Evolutionary conservation across 2,329 filamentous ascomycete species (phyloP), one percentile per base, ranked within the genome.

Genomic region (Talaromyces piceae): DNA sequence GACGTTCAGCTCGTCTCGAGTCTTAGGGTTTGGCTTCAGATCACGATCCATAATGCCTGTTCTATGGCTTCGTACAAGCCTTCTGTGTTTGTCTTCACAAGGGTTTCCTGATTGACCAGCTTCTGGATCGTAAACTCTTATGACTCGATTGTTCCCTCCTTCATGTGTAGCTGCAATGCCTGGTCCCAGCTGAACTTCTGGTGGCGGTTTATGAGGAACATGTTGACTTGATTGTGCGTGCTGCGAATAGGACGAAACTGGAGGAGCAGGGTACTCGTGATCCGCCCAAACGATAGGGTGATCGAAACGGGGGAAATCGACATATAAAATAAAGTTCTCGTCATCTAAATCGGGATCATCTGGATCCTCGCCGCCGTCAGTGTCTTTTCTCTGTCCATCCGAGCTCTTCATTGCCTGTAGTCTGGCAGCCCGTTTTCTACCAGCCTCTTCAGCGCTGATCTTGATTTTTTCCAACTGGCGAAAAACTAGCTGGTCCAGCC

Each of bases 11-110:
- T 96, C 91, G 67, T 98, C 93, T 53, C 93, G 83, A 51, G 94
- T 89, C 70, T 95, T 95, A 26, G 93, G 88, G 61, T 98, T 97
- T 0, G 93, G 93, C 65, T 95, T 96, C 56, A 96, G 75, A 65
- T 98, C 93, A 58, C 93, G 87, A 68, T 98, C 94, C 57, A 97
- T 76, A 44, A 93, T 88, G n/a, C 90, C 89, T 58, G 94, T 95
- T 26, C 94, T 83, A 59, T 93, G 88, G 66, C 90, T 95, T 67
- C 93, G 84, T 59, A 97, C 91, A 22, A 98, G 77, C 55, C 91
- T 81, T 57, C 93, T 82, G 68, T 98, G 93, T 67, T 98, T 98
- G 63, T 86, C 88, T 69, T 98, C 93, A 9, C 90, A 91, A 1
- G 91, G 93, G 63, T 98, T 98, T 58, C 95, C 91, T 52, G 81